Percentiles rank a stretch among this genome's conserved stretches.
Conservation (phyloP, 345 rosid species). For the Linum tenue region DNA sequence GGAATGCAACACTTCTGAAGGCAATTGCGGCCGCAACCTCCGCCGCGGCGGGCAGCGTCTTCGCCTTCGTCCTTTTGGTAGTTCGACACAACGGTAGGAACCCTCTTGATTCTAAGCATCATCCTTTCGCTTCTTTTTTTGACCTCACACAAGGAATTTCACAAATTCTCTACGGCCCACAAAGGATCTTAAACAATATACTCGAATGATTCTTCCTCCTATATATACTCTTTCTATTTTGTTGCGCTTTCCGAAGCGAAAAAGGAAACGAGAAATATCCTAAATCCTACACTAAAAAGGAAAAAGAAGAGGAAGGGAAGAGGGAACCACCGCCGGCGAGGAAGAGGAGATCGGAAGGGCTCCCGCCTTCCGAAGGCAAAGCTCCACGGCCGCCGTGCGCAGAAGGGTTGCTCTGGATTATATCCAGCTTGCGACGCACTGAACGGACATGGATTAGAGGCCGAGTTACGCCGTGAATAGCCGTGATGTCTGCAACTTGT, state of each 20-base stretch:
- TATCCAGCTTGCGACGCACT: constrained; percentile 54
- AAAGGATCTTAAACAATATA: constrained; percentile 7
- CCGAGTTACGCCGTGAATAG: constrained; percentile 65
- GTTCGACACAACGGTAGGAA: constrained; percentile 77
- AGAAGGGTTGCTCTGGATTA: constrained; percentile 76
- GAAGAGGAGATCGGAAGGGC: constrained; percentile 99
- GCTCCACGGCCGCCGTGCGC: constrained; percentile 99
- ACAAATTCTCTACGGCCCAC: neutral
- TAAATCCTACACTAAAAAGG: constrained; percentile 1
- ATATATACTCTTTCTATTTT: neutral
- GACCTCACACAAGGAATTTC: neutral
- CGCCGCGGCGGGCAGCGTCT: constrained; percentile 23
- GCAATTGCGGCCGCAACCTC: constrained; percentile 81
- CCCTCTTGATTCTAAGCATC: constrained; percentile 82
- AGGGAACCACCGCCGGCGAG: constrained; percentile 92
- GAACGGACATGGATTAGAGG: constrained; percentile 57
- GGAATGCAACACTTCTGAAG: constrained; percentile 57
- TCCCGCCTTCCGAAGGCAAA: constrained; percentile 99
- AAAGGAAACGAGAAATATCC: constrained; percentile 4
- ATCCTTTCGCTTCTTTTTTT: constrained; percentile 12
- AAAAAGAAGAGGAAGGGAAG: constrained; percentile 7
- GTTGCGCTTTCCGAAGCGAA: neutral
- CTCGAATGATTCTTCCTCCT: neutral
- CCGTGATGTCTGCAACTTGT: constrained; percentile 87
- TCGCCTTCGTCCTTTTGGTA: constrained; percentile 67